Conservation (phyloP, 768 basidiomycete genomes). For the Cubamyces lactineus region DNA sequence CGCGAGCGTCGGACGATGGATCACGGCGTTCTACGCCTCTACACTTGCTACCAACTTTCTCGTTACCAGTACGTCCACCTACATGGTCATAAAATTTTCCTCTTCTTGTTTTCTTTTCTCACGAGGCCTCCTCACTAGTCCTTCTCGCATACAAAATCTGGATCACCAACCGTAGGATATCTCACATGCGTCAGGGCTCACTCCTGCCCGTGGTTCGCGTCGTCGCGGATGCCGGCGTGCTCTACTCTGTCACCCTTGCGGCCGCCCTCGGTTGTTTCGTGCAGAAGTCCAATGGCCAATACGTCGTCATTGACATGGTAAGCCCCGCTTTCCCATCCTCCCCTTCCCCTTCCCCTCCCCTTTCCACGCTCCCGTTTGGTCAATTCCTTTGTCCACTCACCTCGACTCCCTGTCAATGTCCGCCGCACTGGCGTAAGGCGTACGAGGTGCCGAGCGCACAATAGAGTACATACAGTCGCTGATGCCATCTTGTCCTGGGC, state of each 20-base stretch:
- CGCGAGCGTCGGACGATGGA: constrained; percentile 26
- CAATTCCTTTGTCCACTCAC: too few relatives aligned
- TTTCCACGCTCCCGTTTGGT: neutral
- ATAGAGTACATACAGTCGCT: neutral
- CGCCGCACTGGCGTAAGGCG: too few relatives aligned
- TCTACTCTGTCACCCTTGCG: constrained; percentile 31
- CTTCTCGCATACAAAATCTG: constrained; percentile 34
- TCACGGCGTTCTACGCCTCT: constrained; percentile 29
- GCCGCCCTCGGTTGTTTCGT: constrained; percentile 32
- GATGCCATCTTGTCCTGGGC: neutral
- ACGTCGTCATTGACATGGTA: constrained; percentile 32
- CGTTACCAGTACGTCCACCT: constrained; percentile 27
- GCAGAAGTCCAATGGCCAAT: constrained; percentile 23
- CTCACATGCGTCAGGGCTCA: constrained; percentile 12
- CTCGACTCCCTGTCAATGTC: too few relatives aligned
- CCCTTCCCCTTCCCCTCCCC: too few relatives aligned
- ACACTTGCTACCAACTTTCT: constrained; percentile 31
- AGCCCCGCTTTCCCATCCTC: neutral
- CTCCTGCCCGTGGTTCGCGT: constrained; percentile 29
- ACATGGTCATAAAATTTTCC: too few relatives aligned
- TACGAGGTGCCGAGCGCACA: neutral
- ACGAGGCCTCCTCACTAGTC: constrained; percentile 14
- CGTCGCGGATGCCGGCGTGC: constrained; percentile 31
- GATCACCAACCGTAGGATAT: constrained; percentile 20
- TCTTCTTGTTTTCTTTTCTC: neutral